Percentiles rank a stretch among this genome's conserved stretches.
These are phyloP conservation scores for Boletus coccyginus DNA, from an alignment of 768 basidiomycete species.

Conservation along the genomic window DNA sequence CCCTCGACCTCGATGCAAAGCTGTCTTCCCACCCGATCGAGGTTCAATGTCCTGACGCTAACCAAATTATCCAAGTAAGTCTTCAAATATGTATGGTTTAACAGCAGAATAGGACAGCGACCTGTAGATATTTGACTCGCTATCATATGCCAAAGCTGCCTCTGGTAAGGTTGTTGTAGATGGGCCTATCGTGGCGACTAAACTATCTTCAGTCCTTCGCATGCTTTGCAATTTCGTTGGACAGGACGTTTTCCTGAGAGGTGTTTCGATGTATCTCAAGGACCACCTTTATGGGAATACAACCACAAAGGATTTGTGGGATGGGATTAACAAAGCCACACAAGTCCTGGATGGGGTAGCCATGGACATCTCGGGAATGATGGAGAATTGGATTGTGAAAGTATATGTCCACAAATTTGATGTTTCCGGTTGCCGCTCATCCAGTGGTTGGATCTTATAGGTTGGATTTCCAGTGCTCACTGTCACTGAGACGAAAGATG, in stretches of 20 bases:
- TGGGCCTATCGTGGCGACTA: background rate
- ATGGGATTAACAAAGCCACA: constrained; percentile 75
- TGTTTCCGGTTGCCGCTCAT: background rate
- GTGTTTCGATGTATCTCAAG: constrained; percentile 91
- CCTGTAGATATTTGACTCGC: constrained; percentile 80
- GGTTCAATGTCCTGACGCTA: constrained; percentile 84
- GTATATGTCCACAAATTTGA: constrained; percentile 29
- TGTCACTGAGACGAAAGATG: constrained; percentile 71
- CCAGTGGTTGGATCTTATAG: constrained; percentile 22
- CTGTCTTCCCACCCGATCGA: constrained; percentile 91
- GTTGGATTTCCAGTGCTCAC: constrained; percentile 88
- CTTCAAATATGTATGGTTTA: background rate
- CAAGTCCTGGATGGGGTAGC: constrained; percentile 35
- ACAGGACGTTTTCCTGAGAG: constrained; percentile 82
- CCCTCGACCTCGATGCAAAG: constrained; percentile 80
- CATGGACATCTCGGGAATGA: constrained; percentile 70
- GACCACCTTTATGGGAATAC: constrained; percentile 83
- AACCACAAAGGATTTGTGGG: constrained; percentile 83
- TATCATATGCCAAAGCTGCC: constrained; percentile 85
- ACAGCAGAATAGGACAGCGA: background rate
- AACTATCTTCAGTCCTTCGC: constrained; percentile 66
- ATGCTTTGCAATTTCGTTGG: constrained; percentile 91
- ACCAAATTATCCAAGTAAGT: constrained; percentile 71
- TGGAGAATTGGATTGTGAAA: constrained; percentile 92
- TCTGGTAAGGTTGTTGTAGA: constrained; percentile 46